These are phyloP conservation scores for Kodamaea laetipori DNA, from an alignment of 805 yeast genomes.

Conservation along the genomic window DNA sequence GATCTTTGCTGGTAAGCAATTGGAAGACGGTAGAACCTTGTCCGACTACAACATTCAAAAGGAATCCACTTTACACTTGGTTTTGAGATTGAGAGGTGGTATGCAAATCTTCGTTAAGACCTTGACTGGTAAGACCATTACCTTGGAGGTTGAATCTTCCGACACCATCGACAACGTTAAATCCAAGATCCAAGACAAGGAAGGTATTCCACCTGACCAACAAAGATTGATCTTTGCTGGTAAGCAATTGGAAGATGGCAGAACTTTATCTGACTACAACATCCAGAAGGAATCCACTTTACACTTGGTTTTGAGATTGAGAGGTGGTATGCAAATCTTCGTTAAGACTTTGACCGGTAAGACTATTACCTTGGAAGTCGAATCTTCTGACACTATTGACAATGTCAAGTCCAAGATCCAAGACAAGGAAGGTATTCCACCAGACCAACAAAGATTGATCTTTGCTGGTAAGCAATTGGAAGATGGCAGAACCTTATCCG, in stretches of 20 bases:
- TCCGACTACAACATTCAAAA: constrained; percentile 99
- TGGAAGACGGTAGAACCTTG: constrained; percentile 98
- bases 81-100: constrained; percentile 94
- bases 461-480: constrained; percentile 52
- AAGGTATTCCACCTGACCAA: constrained; percentile 99
- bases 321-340: constrained; percentile 65
- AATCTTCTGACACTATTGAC: constrained; percentile 96
- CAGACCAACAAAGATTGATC: constrained; percentile 48
- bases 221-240: constrained; percentile 99
- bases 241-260: constrained; percentile 99
- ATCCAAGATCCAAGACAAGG: constrained; percentile 98
- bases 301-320: constrained; percentile 93
- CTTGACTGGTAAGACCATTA: constrained; percentile 98
- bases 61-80: constrained; percentile 97
- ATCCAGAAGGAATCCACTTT: constrained; percentile 99
- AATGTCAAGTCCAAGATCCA: constrained; percentile 62
- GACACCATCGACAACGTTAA: constrained; percentile 99
- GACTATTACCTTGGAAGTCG: constrained; percentile 88
- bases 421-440: constrained; percentile 48
- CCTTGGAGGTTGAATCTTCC: constrained; percentile 98
- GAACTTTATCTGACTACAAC: constrained; percentile 99
- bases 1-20: constrained; percentile 99
- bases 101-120: constrained; percentile 99
- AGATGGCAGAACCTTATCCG: constrained; percentile 38
- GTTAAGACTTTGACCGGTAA: constrained; percentile 61